Percentiles rank a stretch among this genome's conserved stretches.
Conservation (phyloP, 2,329 filamentous ascomycete genomes). For the Teratosphaeria viscida region DNA sequence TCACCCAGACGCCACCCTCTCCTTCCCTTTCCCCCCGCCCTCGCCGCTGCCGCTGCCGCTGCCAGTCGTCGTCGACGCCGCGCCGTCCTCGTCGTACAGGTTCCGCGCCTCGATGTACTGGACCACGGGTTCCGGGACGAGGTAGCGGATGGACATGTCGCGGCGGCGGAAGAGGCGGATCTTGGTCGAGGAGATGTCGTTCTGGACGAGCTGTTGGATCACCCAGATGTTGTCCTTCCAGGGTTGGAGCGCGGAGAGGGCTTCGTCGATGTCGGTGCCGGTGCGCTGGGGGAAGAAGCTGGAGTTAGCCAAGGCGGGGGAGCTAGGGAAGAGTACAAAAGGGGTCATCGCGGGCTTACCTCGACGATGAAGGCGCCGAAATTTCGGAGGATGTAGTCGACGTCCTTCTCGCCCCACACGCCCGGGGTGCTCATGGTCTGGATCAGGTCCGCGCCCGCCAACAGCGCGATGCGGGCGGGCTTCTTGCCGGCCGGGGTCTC, state of each 20-base stretch:
- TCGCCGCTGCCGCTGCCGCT: conserved; percentile 2
- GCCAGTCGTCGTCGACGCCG: conserved; percentile 9
- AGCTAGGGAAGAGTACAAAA: too few relatives aligned
- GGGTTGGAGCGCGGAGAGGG: conserved; percentile 66
- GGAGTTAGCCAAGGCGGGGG: too few relatives aligned
- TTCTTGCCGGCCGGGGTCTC: conserved; percentile 58
- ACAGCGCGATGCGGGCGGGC: conserved; percentile 63
- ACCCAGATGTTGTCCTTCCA: conserved; percentile 83
- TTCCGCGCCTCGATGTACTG: conserved; percentile 34
- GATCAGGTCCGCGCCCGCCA: conserved; percentile 56
- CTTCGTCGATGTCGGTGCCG: conserved; percentile 81
- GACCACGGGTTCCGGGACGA: conserved; percentile 64
- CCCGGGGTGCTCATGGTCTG: conserved; percentile 43
- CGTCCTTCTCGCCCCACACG: conserved; percentile 74
- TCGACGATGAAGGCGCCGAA: conserved; percentile 73
- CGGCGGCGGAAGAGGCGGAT: conserved; percentile 70
- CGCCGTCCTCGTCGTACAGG: conserved; percentile 29
- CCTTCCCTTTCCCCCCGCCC: conserved; percentile 18
- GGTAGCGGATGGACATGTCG: conserved; percentile 72
- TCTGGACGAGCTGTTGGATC: conserved; percentile 78
- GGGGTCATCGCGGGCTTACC: conserved; percentile 13
- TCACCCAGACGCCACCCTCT: neutral
- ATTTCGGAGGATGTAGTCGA: conserved; percentile 76
- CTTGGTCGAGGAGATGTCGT: conserved; percentile 73
- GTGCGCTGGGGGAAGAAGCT: conserved; percentile 56